These are phyloP conservation scores for Entomortierella lignicola DNA, from an alignment of 192 early-diverging fungal species.

Conservation along the genomic window DNA sequence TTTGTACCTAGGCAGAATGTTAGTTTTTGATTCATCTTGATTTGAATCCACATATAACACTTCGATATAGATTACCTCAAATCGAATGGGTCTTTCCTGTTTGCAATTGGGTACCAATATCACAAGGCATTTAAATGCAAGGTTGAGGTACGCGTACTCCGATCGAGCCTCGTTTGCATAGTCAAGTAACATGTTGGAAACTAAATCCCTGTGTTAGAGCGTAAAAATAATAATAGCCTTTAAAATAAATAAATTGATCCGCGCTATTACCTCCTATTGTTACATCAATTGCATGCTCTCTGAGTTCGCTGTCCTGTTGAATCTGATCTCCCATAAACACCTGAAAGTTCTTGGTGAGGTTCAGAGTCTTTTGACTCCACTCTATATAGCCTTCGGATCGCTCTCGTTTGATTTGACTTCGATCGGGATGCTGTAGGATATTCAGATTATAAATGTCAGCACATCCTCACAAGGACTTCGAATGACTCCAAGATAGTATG, in stretches of 20 bases:
- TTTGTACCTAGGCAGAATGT: too few relatives aligned
- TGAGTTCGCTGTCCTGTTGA: conserved; percentile 6
- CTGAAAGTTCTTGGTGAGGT: conserved; percentile 20
- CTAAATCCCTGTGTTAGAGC: background rate
- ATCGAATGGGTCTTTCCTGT: conserved; percentile 1
- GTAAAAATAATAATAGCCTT: too few relatives aligned
- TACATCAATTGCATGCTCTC: conserved; percentile 13
- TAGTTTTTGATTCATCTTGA: too few relatives aligned
- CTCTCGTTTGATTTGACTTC: conserved; percentile 20
- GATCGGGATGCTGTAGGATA: conserved; percentile 30
- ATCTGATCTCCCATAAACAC: conserved; percentile 24
- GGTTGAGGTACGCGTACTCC: conserved; percentile 23
- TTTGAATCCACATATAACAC: too few relatives aligned
- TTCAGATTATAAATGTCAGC: background rate
- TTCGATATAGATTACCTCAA: conserved; percentile 14
- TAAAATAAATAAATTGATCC: conserved; percentile 13
- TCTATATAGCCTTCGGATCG: conserved; percentile 19
- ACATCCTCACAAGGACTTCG: background rate
- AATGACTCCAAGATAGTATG: too few relatives aligned
- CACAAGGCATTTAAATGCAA: conserved; percentile 17
- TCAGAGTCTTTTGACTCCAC: conserved; percentile 28
- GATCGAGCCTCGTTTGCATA: conserved; percentile 22
- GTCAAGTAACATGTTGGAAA: conserved; percentile 33
- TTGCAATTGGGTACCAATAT: conserved; percentile 20
- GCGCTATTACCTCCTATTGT: conserved; percentile 15